Conservation (phyloP, 2,329 filamentous ascomycete genomes). For the Aspergillus jensenii region DNA sequence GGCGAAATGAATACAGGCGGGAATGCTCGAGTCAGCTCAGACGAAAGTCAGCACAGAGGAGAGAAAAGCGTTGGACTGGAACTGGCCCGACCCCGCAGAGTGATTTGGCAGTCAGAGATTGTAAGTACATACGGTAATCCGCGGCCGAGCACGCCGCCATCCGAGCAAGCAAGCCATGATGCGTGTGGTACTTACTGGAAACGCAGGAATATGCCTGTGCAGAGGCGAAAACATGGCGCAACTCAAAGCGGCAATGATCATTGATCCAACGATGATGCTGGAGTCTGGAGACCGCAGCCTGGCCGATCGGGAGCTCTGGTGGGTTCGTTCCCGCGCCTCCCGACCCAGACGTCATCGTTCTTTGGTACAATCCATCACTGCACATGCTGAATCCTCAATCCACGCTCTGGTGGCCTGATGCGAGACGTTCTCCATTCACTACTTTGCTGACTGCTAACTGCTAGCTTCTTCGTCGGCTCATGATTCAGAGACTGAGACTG, state of each 20-base stretch:
- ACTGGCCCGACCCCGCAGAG: conserved; percentile 2
- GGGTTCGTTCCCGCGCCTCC: background rate
- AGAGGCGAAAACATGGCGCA: background rate
- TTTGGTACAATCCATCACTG: background rate
- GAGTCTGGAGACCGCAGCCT: background rate
- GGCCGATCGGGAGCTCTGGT: background rate
- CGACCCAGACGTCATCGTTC: background rate
- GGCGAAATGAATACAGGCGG: background rate
- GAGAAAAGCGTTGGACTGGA: background rate
- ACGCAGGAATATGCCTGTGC: background rate
- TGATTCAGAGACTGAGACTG: conserved; percentile 2
- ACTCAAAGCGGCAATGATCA: background rate
- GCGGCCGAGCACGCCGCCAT: background rate
- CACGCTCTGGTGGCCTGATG: background rate
- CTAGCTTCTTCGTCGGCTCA: conserved; percentile 9
- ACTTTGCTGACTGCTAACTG: background rate
- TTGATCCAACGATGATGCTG: background rate
- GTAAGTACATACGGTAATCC: background rate
- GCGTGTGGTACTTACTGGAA: background rate
- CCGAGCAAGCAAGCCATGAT: background rate
- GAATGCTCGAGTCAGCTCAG: conserved; percentile 2
- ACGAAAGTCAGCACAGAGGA: conserved; percentile 1
- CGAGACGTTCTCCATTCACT: background rate
- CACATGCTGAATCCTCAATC: background rate
- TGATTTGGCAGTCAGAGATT: background rate